These are phyloP conservation scores for Backusella tuberculispora DNA, from an alignment of 192 early-diverging fungal genomes.

Conservation along the genomic window DNA sequence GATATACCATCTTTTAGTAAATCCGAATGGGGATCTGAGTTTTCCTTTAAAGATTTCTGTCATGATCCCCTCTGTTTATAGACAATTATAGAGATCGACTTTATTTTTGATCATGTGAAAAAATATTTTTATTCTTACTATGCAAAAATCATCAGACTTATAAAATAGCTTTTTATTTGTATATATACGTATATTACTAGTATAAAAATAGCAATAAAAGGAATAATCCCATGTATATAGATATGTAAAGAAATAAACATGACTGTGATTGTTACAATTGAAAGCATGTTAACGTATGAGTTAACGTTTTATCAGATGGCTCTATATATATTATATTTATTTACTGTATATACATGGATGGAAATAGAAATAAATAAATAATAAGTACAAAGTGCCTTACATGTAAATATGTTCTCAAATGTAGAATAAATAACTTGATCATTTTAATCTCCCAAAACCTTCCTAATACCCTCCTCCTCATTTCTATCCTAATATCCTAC, in stretches of 20 bases:
- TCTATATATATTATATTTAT: neutral
- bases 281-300: neutral
- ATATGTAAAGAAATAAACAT: neutral
- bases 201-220: neutral
- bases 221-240: neutral
- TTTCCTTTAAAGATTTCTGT: neutral
- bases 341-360: too few species aligned
- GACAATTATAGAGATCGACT: neutral
- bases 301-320: neutral
- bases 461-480: too few species aligned
- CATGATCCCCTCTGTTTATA: neutral
- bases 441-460: too few species aligned
- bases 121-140: neutral
- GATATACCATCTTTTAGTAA: conserved; percentile 12
- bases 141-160: neutral
- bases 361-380: too few species aligned
- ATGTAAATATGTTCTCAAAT: too few species aligned
- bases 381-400: too few species aligned
- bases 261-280: neutral
- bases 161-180: neutral
- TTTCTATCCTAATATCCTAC: neutral
- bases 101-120: neutral
- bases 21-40: neutral
- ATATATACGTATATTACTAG: neutral
- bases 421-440: too few species aligned